Conservation (phyloP, 257 asterid species). For the Lavandula angustifolia region DNA sequence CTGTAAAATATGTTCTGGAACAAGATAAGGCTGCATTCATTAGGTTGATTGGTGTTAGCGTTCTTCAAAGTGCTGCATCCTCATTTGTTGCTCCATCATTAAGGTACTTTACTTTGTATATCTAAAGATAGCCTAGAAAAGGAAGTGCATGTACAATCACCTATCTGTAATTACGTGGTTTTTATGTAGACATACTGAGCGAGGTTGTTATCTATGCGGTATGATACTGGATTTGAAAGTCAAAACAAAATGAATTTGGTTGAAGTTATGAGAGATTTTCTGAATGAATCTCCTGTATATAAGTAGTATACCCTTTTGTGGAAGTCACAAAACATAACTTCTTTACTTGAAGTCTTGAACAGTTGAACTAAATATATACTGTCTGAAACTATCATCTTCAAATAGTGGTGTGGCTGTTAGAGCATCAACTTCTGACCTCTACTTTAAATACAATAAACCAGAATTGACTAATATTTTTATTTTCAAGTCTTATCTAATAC, state of each 20-base stretch:
- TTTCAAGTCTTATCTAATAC: not conserved
- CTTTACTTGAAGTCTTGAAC: not conserved
- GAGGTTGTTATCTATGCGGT: constrained; percentile 17
- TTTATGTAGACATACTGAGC: not conserved
- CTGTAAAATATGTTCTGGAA: constrained; percentile 90
- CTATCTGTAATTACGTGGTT: constrained; percentile 13
- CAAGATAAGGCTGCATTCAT: constrained; percentile 89
- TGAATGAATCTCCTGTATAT: constrained; percentile 2
- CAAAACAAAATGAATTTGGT: constrained; percentile 2
- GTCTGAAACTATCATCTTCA: not conserved
- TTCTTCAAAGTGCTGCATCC: constrained; percentile 98
- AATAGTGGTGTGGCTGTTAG: not conserved
- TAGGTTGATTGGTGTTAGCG: constrained; percentile 86
- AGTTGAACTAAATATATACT: not conserved
- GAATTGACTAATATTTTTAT: not conserved
- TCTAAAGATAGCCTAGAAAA: constrained; percentile 21
- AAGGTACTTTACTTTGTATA: constrained; percentile 53
- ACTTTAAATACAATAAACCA: not conserved
- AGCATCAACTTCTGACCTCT: not conserved
- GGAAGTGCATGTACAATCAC: constrained; percentile 1
- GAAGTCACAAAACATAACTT: not conserved
- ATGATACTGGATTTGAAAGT: constrained; percentile 7
- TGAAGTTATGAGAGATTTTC: not conserved
- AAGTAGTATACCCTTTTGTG: not conserved
- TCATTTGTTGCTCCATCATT: constrained; percentile 96